These are phyloP conservation scores for Umbilicus rupestris DNA, from an alignment of 164 flowering plant species.

Conservation along the genomic window DNA sequence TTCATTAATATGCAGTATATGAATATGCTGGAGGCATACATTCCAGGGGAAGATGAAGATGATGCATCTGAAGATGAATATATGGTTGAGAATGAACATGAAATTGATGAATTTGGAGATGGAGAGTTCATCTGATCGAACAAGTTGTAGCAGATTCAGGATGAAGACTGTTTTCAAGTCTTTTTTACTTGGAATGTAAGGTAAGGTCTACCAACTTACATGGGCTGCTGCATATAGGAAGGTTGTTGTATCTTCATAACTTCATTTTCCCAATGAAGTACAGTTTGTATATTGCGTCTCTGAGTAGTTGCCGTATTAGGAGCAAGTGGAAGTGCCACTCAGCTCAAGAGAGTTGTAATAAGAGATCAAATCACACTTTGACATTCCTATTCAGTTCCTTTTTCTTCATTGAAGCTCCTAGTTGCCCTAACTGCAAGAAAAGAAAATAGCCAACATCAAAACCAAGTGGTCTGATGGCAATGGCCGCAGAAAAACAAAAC, in stretches of 20 bases:
- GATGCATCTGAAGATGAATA: slow-evolving; percentile 9
- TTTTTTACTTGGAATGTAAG: not conserved
- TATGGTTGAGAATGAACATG: not conserved
- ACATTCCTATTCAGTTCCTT: no score
- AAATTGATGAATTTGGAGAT: not conserved
- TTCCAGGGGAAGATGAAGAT: slow-evolving; percentile 9
- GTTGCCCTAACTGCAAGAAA: no score
- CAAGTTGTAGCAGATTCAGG: not conserved
- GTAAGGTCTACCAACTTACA: not conserved
- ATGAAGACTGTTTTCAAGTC: not conserved
- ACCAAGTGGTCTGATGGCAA: no score
- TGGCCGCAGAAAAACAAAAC: no score
- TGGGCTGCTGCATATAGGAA: no score
- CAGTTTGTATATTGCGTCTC: not conserved
- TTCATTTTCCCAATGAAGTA: not conserved
- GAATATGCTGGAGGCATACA: slow-evolving; percentile 15
- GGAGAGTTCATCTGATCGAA: not conserved
- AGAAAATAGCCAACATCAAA: no score
- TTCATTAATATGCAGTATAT: slow-evolving; percentile 10
- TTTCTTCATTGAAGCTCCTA: no score
- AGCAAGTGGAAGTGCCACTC: no score
- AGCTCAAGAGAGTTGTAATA: no score
- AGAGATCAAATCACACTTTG: no score
- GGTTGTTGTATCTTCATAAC: not conserved
- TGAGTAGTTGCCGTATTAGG: no score